Evolutionary conservation across 805 yeast genomes (phyloP), one percentile per base, ranked within the genome.

Genomic region (Candida cerambycidarum): DNA sequence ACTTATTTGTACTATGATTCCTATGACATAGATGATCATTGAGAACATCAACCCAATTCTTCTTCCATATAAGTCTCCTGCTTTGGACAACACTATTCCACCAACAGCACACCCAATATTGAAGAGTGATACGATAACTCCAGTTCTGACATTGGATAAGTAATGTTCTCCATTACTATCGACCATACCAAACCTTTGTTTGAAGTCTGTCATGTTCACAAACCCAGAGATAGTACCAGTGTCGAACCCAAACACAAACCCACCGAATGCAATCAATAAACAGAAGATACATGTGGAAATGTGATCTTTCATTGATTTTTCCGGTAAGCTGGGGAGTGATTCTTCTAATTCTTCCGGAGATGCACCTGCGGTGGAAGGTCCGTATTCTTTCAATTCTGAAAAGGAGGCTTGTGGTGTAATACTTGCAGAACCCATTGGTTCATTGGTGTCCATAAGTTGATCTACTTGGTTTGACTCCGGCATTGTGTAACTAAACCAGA

Each of bases 171-270:
- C 83, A n/a, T 56, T 56, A 5, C 58, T 38, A 44, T 65, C 49
- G 2, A 48, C 16, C 47, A 68, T 62, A 56, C 85, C 88, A 51
- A 82, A 81, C 53, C 82, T 66, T 14, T 50, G 43, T 40, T 64
- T 57, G 61, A 76, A 83, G 48, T 80, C 79, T n/a, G 69, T 53
- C 81, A 82, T 78, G 58, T 78, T 78, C 38, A 82, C 79, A 54
- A 83, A 79, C 51, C 88, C 88, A 31, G 85, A 80, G 61, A 82
- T 78, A 50, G 89, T 82, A 68, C 89, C 89, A 39, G 87, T 83
- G 68, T 83, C 89, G 75, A 83, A 83, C 46, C 89, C 89, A 56
- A 81, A 83, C 34, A 83, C 82, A 58, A 79, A 83, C 36, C 89
- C 90, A 67, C 88, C 89, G 49, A 83, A 83, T 24, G 88, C 85